Evolutionary conservation across 1,139 yeast genomes (phyloP).

Genomic region (Protomyces inouyei): DNA sequence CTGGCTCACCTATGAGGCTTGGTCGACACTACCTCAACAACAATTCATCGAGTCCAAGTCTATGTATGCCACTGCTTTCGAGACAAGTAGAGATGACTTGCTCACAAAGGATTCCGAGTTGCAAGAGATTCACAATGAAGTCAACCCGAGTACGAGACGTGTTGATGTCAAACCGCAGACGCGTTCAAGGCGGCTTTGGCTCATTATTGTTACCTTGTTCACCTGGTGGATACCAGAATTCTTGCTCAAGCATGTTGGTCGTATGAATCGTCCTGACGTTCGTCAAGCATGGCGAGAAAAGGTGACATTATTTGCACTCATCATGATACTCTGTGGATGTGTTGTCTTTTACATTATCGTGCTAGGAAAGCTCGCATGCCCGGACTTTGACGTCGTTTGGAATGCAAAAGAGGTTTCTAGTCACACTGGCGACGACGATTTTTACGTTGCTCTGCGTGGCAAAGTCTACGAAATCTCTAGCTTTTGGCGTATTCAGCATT

Average conservation of each 20-base stretch:
- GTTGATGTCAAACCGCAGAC: conserved; percentile 37
- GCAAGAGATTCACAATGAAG: neutral
- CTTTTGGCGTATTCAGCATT: conserved; percentile 43
- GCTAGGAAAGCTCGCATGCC: conserved; percentile 42
- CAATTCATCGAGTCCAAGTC: neutral
- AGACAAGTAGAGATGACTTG: neutral
- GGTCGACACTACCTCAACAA: neutral
- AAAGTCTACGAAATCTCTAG: conserved; percentile 43
- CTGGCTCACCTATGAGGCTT: neutral
- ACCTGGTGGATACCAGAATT: conserved; percentile 45
- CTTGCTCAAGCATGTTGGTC: conserved; percentile 37
- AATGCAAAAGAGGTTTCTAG: conserved; percentile 39
- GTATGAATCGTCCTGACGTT: conserved; percentile 43
- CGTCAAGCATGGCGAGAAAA: conserved; percentile 46
- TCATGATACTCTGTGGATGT: conserved; percentile 39
- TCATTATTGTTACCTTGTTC: conserved; percentile 40
- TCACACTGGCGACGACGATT: conserved; percentile 42
- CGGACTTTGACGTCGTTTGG: conserved; percentile 45
- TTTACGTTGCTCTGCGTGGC: conserved; percentile 43
- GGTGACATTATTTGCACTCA: conserved; percentile 40
- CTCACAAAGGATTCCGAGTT: neutral
- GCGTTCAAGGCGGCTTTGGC: conserved; percentile 40
- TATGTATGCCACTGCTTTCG: neutral
- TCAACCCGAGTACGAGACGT: neutral
- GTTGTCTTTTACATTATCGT: conserved; percentile 45